Evolutionary conservation across 2,329 filamentous ascomycete species (phyloP).

Genomic region (Clarireedia hainanense): DNA sequence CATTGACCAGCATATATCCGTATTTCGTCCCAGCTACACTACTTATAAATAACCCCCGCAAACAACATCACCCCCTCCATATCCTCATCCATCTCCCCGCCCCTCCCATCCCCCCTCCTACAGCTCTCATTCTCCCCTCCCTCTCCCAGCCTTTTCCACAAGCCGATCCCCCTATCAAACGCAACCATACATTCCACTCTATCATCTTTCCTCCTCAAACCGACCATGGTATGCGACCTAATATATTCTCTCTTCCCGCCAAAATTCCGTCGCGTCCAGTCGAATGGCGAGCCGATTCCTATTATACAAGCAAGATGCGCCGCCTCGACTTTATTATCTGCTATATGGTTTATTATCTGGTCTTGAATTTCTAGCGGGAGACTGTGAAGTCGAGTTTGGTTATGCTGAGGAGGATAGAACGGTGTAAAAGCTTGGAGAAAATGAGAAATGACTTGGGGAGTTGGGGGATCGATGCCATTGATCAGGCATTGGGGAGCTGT

Average conservation of each 20-base stretch:
- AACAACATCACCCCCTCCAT: too few relatives aligned
- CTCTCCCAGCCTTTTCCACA: too few relatives aligned
- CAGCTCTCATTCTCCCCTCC: too few relatives aligned
- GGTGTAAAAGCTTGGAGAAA: not conserved
- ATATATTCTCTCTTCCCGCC: not conserved
- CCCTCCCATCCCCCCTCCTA: too few relatives aligned
- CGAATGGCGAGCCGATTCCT: not conserved
- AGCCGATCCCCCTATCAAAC: too few relatives aligned
- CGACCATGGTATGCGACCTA: not conserved
- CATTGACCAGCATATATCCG: too few relatives aligned
- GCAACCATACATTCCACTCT: not conserved
- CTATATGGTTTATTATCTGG: not conserved
- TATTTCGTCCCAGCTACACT: too few relatives aligned
- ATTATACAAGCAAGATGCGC: not conserved
- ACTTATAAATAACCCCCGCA: too few relatives aligned
- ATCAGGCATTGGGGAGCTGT: not conserved
- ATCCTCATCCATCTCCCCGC: too few relatives aligned
- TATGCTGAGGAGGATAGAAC: too few relatives aligned
- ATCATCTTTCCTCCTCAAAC: not conserved
- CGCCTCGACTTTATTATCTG: not conserved
- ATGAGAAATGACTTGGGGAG: not conserved
- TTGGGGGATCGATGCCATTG: not conserved
- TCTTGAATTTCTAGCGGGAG: not conserved
- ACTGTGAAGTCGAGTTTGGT: not conserved
- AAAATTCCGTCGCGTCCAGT: not conserved